phyloP scores from a whole-genome alignment of 2,329 filamentous ascomycete genomes.

The Emmonsiellopsis sp. region DNA sequence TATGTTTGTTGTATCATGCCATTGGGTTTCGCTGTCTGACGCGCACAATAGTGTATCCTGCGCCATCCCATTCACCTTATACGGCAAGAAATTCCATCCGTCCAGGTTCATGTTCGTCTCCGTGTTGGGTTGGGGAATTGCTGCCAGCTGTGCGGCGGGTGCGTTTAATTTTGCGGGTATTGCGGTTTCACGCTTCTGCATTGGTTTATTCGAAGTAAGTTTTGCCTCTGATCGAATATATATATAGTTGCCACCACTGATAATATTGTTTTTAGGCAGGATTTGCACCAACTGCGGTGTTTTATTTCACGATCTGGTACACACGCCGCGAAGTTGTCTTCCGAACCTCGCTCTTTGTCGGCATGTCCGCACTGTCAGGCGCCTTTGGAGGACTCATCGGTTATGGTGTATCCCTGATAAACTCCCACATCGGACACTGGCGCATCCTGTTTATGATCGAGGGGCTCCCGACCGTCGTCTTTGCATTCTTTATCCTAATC shows the following conservation, averaged over 20 bases:
- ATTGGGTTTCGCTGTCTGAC: background rate
- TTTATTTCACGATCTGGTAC: conserved; percentile 53
- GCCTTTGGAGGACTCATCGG: conserved; percentile 45
- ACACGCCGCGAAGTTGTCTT: conserved; percentile 44
- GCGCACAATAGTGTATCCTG: conserved; percentile 5
- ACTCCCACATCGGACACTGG: conserved; percentile 33
- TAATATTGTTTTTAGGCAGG: conserved; percentile 39
- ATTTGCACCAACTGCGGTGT: conserved; percentile 50
- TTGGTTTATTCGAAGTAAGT: conserved; percentile 46
- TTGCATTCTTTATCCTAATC: conserved; percentile 33
- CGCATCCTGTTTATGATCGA: conserved; percentile 43
- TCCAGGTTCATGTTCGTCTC: conserved; percentile 11
- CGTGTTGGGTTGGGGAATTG: conserved; percentile 42
- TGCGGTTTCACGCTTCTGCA: conserved; percentile 46
- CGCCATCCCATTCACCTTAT: conserved; percentile 10
- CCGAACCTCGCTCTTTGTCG: conserved; percentile 43
- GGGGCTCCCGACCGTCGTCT: conserved; percentile 36
- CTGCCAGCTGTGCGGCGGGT: conserved; percentile 44
- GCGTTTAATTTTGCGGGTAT: conserved; percentile 45
- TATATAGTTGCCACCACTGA: background rate
- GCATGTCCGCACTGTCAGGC: conserved; percentile 46
- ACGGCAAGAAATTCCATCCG: conserved; percentile 10
- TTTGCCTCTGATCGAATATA: background rate
- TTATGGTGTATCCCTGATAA: conserved; percentile 18
- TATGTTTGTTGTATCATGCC: background rate